A percentile compares a stretch with the other conserved stretches of the same genome.
Evolutionary conservation across 768 basidiomycete genomes (phyloP).

Genomic region (Trametes cinnabarina): DNA sequence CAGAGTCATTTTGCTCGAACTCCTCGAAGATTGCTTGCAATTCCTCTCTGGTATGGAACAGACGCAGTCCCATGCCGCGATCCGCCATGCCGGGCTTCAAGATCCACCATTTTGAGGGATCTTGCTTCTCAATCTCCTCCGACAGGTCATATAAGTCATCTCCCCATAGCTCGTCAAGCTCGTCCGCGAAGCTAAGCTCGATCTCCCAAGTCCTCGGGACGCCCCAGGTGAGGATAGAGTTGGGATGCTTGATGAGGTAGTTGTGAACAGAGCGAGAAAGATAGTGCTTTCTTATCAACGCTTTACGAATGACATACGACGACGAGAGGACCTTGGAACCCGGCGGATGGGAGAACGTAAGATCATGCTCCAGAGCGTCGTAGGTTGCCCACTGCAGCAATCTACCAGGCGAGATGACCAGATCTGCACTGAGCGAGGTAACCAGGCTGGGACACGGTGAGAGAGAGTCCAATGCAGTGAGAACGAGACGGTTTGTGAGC

Average conservation of each 20-base stretch:
- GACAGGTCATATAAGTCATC: slow-evolving; percentile 93
- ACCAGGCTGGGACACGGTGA: slow-evolving; percentile 32
- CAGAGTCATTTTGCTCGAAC: slow-evolving; percentile 65
- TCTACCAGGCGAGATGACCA: slow-evolving; percentile 9
- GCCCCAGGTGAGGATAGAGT: slow-evolving; percentile 52
- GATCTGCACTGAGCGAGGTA: slow-evolving; percentile 15
- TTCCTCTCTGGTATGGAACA: slow-evolving; percentile 77
- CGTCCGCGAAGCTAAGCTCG: slow-evolving; percentile 87
- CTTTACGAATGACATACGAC: slow-evolving; percentile 86
- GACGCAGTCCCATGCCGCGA: slow-evolving; percentile 88
- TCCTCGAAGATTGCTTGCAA: slow-evolving; percentile 74
- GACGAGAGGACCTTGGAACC: slow-evolving; percentile 57
- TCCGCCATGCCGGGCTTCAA: slow-evolving; percentile 98
- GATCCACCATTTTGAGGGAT: slow-evolving; percentile 73
- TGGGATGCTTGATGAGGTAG: slow-evolving; percentile 68
- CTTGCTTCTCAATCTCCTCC: slow-evolving; percentile 45
- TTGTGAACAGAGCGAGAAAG: slow-evolving; percentile 71
- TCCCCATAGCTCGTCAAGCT: slow-evolving; percentile 88
- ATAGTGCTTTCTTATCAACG: slow-evolving; percentile 92
- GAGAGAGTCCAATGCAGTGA: slow-evolving; percentile 38
- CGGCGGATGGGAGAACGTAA: slow-evolving; percentile 51
- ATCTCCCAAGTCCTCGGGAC: slow-evolving; percentile 80
- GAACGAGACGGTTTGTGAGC: slow-evolving; percentile 50
- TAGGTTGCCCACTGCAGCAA: slow-evolving; percentile 86
- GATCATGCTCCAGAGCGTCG: slow-evolving; percentile 78